Conservation (phyloP, 129 eudicot species). For the Flaveria sonorensis region DNA sequence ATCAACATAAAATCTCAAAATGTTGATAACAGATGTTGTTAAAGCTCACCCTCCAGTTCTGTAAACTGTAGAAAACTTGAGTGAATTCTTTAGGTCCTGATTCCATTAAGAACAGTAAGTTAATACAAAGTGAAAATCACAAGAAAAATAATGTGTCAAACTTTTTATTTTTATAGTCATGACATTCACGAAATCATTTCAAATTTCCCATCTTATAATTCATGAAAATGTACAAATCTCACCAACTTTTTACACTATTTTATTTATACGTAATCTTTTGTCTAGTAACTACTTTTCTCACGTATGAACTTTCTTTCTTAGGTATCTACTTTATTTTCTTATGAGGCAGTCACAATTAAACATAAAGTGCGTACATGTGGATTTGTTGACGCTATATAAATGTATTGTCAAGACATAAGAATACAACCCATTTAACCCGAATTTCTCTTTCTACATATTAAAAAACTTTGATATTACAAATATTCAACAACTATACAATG, state of each 20-base stretch:
- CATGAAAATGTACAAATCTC: background rate
- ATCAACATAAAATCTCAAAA: background rate
- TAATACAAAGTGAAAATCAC: background rate
- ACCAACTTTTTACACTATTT: background rate
- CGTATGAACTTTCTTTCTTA: background rate
- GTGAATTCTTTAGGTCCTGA: constrained; percentile 93
- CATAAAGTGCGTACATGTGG: too few relatives aligned
- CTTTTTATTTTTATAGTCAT: background rate
- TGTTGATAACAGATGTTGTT: background rate
- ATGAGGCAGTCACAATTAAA: too few relatives aligned
- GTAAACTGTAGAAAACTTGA: constrained; percentile 74
- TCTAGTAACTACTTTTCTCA: background rate
- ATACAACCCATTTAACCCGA: too few relatives aligned
- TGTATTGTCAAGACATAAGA: too few relatives aligned
- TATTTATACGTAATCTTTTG: background rate
- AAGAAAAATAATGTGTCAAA: background rate
- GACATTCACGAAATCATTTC: background rate
- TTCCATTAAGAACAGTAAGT: constrained; percentile 18
- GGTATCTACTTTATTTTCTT: background rate
- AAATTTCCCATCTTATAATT: background rate
- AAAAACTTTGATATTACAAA: too few relatives aligned
- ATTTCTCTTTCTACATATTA: too few relatives aligned
- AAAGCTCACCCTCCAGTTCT: constrained; percentile 85
- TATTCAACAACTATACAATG: too few relatives aligned
- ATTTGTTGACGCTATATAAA: too few relatives aligned